Percentiles rank a stretch among this genome's conserved stretches.
phyloP scores from a whole-genome alignment of 2,329 filamentous ascomycete species.

The Acephala macrosclerotiorum region DNA sequence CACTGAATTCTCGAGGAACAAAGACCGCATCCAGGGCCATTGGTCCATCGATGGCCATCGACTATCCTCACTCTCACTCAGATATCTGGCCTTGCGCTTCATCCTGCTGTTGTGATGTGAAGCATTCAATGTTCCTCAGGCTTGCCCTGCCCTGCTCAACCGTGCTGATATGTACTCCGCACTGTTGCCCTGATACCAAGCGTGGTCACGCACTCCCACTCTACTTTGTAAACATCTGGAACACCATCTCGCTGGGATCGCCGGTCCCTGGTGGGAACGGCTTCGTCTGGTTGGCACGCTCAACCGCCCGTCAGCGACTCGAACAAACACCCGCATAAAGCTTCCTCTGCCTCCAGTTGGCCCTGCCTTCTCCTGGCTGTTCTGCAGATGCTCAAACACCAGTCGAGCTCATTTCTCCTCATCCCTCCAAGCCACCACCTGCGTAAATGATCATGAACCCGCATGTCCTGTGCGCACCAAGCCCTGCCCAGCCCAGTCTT shows the following conservation, averaged over 20 bases:
- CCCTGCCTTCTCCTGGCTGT: constrained; percentile 1
- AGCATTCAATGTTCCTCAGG: too few species aligned
- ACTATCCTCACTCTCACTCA: background rate
- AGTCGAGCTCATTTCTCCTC: constrained; percentile 8
- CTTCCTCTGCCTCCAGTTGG: constrained; percentile 10
- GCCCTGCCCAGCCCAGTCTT: background rate
- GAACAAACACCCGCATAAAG: constrained; percentile 24
- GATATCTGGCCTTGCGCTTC: background rate
- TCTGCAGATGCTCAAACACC: constrained; percentile 19
- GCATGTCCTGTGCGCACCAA: constrained; percentile 1
- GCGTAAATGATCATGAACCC: constrained; percentile 11
- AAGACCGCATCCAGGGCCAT: background rate
- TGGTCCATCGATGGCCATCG: background rate
- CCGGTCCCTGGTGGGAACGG: constrained; percentile 2
- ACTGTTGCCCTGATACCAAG: background rate
- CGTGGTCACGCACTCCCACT: constrained; percentile 9
- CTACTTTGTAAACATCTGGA: too few species aligned
- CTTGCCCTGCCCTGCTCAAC: background rate
- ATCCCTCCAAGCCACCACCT: constrained; percentile 19
- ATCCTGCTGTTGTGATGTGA: too few species aligned
- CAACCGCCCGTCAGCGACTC: constrained; percentile 20
- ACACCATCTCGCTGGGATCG: constrained; percentile 19
- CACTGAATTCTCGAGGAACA: constrained; percentile 3
- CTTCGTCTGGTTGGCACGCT: constrained; percentile 10
- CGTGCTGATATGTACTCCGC: constrained; percentile 14